phyloP scores from a whole-genome alignment of 2,329 filamentous ascomycete genomes.

The Acrocalymma vagum region DNA sequence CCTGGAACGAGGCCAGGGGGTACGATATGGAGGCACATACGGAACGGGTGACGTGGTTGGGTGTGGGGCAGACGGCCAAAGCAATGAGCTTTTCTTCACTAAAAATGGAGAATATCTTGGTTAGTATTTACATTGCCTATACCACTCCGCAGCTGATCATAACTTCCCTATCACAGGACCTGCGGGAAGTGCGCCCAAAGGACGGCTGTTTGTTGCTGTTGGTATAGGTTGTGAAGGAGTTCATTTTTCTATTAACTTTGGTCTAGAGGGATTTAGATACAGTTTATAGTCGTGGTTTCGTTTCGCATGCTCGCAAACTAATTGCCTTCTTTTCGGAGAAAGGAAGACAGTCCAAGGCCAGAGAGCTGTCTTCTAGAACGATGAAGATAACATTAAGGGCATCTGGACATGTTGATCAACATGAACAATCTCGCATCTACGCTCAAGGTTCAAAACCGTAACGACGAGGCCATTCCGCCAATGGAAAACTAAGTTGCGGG shows the following conservation, averaged over 20 bases:
- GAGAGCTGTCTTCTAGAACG: no score
- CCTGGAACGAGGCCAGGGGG: neutral
- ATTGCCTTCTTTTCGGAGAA: no score
- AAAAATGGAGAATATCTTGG: constrained; percentile 7
- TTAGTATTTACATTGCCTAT: neutral
- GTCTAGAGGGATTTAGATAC: constrained; percentile 5
- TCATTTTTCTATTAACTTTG: constrained; percentile 8
- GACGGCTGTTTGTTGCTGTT: constrained; percentile 4
- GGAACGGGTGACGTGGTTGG: constrained; percentile 8
- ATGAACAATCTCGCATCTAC: no score
- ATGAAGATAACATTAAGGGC: no score
- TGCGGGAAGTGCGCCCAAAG: constrained; percentile 3
- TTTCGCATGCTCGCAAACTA: no score
- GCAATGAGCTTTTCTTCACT: constrained; percentile 7
- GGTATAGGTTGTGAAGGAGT: constrained; percentile 1
- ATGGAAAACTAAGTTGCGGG: no score
- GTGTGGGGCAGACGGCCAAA: constrained; percentile 5
- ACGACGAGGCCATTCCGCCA: no score
- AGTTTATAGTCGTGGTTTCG: constrained; percentile 1
- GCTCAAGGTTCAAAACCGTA: no score
- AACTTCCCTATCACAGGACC: neutral
- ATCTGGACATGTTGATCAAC: no score
- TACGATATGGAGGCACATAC: no score
- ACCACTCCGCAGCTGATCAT: neutral
- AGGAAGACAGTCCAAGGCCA: no score